Evolutionary conservation across 2,329 filamentous ascomycete species (phyloP), one percentile per base, ranked within the genome.

Genomic region (Botrytis tulipae): DNA sequence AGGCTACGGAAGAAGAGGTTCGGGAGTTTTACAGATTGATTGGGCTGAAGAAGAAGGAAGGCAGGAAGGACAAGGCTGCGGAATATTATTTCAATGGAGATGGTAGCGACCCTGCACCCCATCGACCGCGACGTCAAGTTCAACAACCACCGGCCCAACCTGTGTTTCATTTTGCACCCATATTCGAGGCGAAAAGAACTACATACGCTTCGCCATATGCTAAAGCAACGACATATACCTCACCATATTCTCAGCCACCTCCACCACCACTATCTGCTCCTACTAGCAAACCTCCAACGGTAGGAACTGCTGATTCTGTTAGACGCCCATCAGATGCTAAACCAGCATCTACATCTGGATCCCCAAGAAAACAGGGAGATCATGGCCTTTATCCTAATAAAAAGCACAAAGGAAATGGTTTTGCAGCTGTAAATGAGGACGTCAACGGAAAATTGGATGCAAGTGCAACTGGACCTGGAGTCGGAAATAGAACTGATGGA

Each of bases 11-110:
- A 54, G 84, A 86, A 54, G 87, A 87, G 2, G 79, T 87, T 70
- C 81, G 84, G 57, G 83, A 87, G 75, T 91, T 90, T 78, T 82
- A 82, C 67, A 82, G 81, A 57, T 84, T 88, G 61, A 79, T 91
- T 68, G 82, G 84, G 77, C 81, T 84, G 73, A 88, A 86, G 82
- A 91, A 91, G 80, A 85, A 83, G 74, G 86, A 89, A 76, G 89
- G 87, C 71, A 86, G 86, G 78, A 86, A 84, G 84, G 86, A 77
- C 83, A 87, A 80, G 82, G 85, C 78, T 84, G 85, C 75, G 84
- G 83, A 81, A 63, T 83, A 87, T 76, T 88, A 88, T 81, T 90
- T 90, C 80, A 84, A 77, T 40, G 78, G 78, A 35, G 78, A 80
- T 66, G 79, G 78, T n/a, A 80, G 75, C 46, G 78, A 80, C 68